Evolutionary conservation across 1,284 basidiomycete genomes (phyloP).

Genomic region (Ustilago xerochloae): DNA sequence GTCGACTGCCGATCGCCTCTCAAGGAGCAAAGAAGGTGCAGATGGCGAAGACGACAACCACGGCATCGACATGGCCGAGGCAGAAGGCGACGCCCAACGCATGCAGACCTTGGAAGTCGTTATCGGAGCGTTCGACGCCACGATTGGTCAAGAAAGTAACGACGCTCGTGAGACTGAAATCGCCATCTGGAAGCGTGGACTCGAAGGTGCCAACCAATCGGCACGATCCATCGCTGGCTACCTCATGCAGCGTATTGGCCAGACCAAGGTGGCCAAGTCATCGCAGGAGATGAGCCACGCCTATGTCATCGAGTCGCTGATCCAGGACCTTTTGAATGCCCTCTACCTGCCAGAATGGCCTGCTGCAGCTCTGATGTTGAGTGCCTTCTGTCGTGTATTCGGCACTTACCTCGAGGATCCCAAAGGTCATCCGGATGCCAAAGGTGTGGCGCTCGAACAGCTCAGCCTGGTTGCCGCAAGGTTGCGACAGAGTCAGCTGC

Average conservation of each 20-base stretch:
- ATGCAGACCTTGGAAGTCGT: conserved; percentile 29
- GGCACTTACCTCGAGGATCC: conserved; percentile 75
- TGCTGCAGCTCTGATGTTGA: conserved; percentile 79
- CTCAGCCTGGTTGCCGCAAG: conserved; percentile 88
- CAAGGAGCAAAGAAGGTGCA: conserved; percentile 8
- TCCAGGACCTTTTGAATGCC: conserved; percentile 87
- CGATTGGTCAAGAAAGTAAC: conserved; percentile 11
- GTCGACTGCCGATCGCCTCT: conserved; percentile 35
- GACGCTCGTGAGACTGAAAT: conserved; percentile 36
- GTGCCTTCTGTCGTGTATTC: conserved; percentile 57
- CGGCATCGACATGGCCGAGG: neutral
- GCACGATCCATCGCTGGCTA: conserved; percentile 81
- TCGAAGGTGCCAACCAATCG: conserved; percentile 52
- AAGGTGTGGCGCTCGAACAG: conserved; percentile 89
- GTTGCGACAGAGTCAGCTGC: conserved; percentile 71
- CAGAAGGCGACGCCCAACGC: conserved; percentile 12
- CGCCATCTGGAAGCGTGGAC: conserved; percentile 37
- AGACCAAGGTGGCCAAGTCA: conserved; percentile 56
- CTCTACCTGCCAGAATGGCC: conserved; percentile 97
- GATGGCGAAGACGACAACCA: conserved; percentile 6
- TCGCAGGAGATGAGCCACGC: conserved; percentile 73
- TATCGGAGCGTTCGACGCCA: conserved; percentile 34
- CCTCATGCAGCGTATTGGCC: conserved; percentile 74
- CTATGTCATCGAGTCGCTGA: conserved; percentile 86
- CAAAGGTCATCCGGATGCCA: conserved; percentile 73